Conservation (phyloP, 768 basidiomycete genomes). For the Podaxis carcinomalis region DNA sequence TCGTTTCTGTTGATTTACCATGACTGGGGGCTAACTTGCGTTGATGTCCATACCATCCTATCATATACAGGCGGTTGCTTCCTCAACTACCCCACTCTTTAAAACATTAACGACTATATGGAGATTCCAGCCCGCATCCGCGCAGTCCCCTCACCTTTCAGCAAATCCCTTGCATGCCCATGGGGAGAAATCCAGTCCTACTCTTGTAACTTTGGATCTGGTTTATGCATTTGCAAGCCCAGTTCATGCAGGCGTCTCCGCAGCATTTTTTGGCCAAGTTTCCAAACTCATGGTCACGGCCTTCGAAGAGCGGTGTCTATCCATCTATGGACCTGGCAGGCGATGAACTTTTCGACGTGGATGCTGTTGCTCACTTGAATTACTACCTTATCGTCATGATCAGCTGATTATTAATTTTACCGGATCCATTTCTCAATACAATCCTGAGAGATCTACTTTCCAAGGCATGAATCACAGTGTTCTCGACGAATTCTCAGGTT, state of each 20-base stretch:
- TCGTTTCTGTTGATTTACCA: neutral
- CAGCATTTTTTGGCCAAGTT: conserved; percentile 82
- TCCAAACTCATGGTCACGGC: conserved; percentile 88
- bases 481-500: neutral
- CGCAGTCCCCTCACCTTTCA: conserved; percentile 34
- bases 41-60: neutral
- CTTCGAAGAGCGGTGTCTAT: conserved; percentile 80
- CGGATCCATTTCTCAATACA: neutral
- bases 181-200: conserved; percentile 38
- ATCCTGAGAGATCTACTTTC: neutral
- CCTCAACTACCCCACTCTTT: conserved; percentile 71
- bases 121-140: conserved; percentile 61
- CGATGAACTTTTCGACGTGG: neutral
- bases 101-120: conserved; percentile 67
- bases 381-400: neutral
- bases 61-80: conserved; percentile 58
- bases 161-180: neutral
- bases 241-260: conserved; percentile 77
- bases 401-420: neutral
- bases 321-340: conserved; percentile 59
- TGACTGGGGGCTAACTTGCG: conserved; percentile 6
- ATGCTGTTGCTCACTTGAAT: neutral
- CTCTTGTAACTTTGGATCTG: conserved; percentile 81
- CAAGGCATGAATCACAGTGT: neutral
- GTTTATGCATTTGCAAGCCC: conserved; percentile 86